Base-by-base conservation (phyloP, 139 green algal species). In the Astrephomene gubernaculifera region DNA sequence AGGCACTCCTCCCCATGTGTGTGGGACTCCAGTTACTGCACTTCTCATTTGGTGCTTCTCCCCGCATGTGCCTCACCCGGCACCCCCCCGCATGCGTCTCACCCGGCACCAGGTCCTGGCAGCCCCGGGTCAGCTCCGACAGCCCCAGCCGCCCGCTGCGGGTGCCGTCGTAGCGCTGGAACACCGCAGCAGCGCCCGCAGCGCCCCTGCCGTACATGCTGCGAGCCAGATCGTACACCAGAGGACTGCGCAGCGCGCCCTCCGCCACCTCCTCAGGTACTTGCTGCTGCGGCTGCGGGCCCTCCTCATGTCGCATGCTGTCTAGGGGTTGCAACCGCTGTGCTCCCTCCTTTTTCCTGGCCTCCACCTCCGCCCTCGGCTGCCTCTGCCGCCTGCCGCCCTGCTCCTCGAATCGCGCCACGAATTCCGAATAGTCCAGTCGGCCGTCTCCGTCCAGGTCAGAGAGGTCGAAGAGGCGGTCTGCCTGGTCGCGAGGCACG, bases 341-440 rank as follows among this genome's bases (percentile, higher is more conserved):
- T n/a, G n/a, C n/a, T n/a, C n/a, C n/a, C n/a, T n/a, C n/a, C n/a
- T n/a, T n/a, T n/a, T n/a, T n/a, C n/a, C n/a, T n/a, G n/a, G n/a
- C n/a, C n/a, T n/a, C n/a, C n/a, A n/a, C n/a, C n/a, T n/a, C n/a
- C n/a, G n/a, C n/a, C n/a, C n/a, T n/a, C n/a, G n/a, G n/a, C n/a
- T n/a, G n/a, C n/a, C n/a, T n/a, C n/a, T n/a, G n/a, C n/a, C n/a
- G n/a, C n/a, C n/a, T 6, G 57, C 57, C 57, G 57, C 57, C 57
- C 12, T 52, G 41, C 24, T 73, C 76, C 21, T 83, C 76, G 39
- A 83, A 83, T 12, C 60, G 35, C 25, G 60, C 63, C 39, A 53
- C 60, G 39, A 81, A 87, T 29, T 87, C 81, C n/a, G 54, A 57
- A 43, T 87, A 87, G 68, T 87, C 69, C 7, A 87, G 60, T 36